phyloP scores from a whole-genome alignment of 2,329 filamentous ascomycete genomes.

The Ramularia collo-cygni region DNA sequence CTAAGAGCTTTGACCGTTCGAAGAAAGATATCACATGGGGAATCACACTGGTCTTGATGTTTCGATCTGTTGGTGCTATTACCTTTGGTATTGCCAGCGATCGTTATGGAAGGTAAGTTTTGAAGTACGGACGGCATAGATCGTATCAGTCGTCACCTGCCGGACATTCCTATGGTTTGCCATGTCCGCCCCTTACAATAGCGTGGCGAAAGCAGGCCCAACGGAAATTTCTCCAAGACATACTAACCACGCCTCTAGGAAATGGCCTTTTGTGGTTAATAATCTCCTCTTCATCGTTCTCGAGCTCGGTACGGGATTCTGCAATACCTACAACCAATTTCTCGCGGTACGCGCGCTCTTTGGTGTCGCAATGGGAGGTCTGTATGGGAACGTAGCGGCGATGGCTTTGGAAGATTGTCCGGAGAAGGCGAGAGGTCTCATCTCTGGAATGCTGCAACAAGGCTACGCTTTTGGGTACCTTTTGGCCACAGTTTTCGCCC shows the following conservation, averaged over 20 bases:
- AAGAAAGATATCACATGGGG: constrained; percentile 57
- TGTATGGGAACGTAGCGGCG: constrained; percentile 56
- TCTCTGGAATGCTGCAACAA: constrained; percentile 58
- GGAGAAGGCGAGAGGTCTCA: constrained; percentile 49
- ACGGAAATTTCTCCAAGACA: no score
- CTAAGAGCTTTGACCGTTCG: constrained; percentile 46
- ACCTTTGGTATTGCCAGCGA: constrained; percentile 44
- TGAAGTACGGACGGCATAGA: no score
- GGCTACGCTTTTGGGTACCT: constrained; percentile 60
- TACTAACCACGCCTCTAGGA: no score
- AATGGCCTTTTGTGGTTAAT: constrained; percentile 47
- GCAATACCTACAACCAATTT: constrained; percentile 51
- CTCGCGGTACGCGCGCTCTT: constrained; percentile 54
- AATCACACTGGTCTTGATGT: constrained; percentile 52
- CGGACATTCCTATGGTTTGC: no score
- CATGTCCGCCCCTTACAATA: no score
- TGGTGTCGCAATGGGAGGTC: constrained; percentile 58
- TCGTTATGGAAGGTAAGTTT: constrained; percentile 26
- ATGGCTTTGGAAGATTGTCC: constrained; percentile 59
- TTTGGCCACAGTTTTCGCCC: constrained; percentile 38
- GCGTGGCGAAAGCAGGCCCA: no score
- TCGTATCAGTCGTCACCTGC: no score
- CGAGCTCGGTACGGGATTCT: constrained; percentile 55
- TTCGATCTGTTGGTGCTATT: constrained; percentile 52
- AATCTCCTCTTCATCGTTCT: constrained; percentile 55